Evolutionary conservation across 1,139 yeast species (phyloP).

Genomic region (Blastobotrys petasosporus): DNA sequence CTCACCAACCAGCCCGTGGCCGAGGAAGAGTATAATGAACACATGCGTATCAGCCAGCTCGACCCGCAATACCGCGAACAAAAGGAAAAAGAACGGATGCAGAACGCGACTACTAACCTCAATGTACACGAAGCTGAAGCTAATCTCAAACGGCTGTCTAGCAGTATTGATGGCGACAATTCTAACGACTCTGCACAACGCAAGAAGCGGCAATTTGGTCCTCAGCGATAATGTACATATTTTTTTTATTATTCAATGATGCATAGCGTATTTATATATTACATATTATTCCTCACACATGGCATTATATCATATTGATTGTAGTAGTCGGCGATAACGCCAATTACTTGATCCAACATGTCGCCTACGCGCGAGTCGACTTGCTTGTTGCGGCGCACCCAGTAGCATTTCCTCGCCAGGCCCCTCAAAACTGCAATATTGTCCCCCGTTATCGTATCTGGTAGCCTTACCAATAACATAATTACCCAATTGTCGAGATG

Average conservation of each 20-base stretch:
- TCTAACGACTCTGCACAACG: background rate
- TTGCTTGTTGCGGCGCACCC: constrained; percentile 19
- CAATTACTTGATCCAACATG: constrained; percentile 29
- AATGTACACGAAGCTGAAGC: constrained; percentile 65
- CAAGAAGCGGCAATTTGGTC: constrained; percentile 20
- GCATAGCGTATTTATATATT: background rate
- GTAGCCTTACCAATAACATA: constrained; percentile 35
- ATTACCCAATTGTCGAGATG: constrained; percentile 36
- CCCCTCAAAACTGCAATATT: constrained; percentile 39
- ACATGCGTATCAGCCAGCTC: constrained; percentile 61
- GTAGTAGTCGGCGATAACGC: constrained; percentile 30
- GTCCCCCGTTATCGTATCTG: constrained; percentile 34
- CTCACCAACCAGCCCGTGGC: constrained; percentile 65
- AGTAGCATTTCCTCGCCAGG: constrained; percentile 36
- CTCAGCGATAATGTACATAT: constrained; percentile 17
- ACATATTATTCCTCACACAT: background rate
- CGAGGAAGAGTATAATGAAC: constrained; percentile 66
- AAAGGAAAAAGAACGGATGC: constrained; percentile 53
- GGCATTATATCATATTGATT: constrained; percentile 34
- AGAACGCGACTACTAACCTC: constrained; percentile 57
- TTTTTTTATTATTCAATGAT: background rate
- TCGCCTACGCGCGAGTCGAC: constrained; percentile 22
- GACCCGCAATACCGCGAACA: constrained; percentile 78
- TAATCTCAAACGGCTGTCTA: constrained; percentile 61
- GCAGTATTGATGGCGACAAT: constrained; percentile 24